Percentiles rank a stretch among this genome's conserved stretches.
These are phyloP conservation scores for Taphrina sp. DNA, from an alignment of 1,139 yeast species.

Conservation along the genomic window DNA sequence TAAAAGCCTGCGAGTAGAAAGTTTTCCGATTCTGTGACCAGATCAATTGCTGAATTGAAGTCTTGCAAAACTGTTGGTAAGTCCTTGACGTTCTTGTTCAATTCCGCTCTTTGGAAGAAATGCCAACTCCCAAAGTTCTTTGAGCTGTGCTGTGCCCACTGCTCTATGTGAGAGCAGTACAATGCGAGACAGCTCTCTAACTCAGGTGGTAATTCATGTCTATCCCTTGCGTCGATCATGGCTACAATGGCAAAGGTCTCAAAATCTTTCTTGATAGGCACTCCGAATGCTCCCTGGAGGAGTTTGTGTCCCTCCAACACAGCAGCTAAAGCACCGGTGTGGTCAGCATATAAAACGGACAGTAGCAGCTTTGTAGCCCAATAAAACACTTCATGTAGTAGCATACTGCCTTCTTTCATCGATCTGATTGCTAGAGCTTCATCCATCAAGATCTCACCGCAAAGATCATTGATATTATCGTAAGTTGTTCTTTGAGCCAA, in stretches of 20 bases:
- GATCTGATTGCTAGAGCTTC: neutral
- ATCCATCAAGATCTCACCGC: neutral
- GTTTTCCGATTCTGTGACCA: neutral
- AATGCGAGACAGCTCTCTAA: neutral
- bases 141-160: conserved; percentile 11
- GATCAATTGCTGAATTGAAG: conserved; percentile 18
- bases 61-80: neutral
- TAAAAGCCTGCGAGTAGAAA: conserved; percentile 1
- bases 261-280: neutral
- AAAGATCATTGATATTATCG: neutral
- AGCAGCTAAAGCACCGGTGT: neutral
- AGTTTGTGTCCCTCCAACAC: neutral
- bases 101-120: conserved; percentile 7
- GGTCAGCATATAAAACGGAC: conserved; percentile 2
- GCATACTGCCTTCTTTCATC: conserved; percentile 1
- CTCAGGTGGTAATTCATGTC: neutral
- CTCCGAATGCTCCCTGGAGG: conserved; percentile 14
- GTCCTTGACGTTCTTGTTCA: neutral
- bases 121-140: conserved; percentile 7
- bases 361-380: conserved; percentile 7
- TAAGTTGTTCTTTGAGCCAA: neutral
- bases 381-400: conserved; percentile 8
- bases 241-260: conserved; percentile 3
- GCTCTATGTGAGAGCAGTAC: neutral
- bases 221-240: conserved; percentile 6